Conservation (phyloP, 371 early-diverging fungal species). For the Mucor circinelloides region DNA sequence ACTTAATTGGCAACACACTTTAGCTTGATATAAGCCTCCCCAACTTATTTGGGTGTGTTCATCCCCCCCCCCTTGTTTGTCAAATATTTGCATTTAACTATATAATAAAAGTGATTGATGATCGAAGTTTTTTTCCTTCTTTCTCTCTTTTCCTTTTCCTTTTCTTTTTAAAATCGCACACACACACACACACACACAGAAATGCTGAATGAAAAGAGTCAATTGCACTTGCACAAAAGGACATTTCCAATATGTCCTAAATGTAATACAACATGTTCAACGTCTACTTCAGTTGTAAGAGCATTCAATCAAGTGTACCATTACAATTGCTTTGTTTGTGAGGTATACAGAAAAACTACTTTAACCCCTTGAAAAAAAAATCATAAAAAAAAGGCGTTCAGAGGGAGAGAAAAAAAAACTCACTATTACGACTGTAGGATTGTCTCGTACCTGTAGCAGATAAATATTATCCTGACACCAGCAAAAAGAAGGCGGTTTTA, state of each 20-base stretch:
- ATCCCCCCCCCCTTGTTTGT: constrained; percentile 7
- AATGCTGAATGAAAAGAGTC: neutral
- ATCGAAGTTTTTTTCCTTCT: neutral
- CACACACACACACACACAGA: neutral
- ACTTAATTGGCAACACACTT: constrained; percentile 3
- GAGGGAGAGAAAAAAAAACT: neutral
- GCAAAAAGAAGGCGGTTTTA: constrained; percentile 16
- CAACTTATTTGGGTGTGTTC: neutral
- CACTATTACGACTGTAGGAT: constrained; percentile 19
- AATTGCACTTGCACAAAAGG: constrained; percentile 9
- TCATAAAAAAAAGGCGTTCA: neutral
- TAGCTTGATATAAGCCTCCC: constrained; percentile 9
- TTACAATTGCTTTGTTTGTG: constrained; percentile 84
- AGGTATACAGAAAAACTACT: constrained; percentile 56
- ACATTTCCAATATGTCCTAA: constrained; percentile 15
- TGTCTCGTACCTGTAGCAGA: constrained; percentile 26
- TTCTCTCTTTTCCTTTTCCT: constrained; percentile 1
- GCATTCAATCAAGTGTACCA: constrained; percentile 81
- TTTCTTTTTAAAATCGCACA: neutral
- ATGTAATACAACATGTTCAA: constrained; percentile 16
- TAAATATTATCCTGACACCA: constrained; percentile 25
- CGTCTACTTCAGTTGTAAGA: constrained; percentile 68
- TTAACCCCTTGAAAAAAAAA: neutral
- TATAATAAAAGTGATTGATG: neutral
- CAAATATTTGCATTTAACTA: constrained; percentile 14